These are phyloP conservation scores for Micractinium conductrix DNA, from an alignment of 139 green algal species.

Conservation along the genomic window DNA sequence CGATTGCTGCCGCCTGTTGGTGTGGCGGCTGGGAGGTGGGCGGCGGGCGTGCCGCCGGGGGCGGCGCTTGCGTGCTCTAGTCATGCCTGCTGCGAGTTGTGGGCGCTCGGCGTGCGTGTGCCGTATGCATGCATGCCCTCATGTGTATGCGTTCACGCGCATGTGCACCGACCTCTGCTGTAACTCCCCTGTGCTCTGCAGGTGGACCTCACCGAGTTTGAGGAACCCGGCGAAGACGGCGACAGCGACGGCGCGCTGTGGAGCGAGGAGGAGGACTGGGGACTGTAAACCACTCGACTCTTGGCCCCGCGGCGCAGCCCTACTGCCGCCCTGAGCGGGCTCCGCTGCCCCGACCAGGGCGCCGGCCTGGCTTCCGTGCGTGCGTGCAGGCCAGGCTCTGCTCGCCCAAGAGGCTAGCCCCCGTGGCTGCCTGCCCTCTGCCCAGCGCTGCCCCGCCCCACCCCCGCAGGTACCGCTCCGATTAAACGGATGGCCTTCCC, in stretches of 20 bases:
- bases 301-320: too few relatives aligned
- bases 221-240: constrained; percentile 57
- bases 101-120: too few relatives aligned
- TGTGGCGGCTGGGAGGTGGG: too few relatives aligned
- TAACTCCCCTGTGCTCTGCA: constrained; percentile 20
- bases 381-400: background rate
- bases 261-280: constrained; percentile 26
- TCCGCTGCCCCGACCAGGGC: too few relatives aligned
- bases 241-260: constrained; percentile 59
- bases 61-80: too few relatives aligned
- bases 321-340: too few relatives aligned
- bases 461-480: background rate
- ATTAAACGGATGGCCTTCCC: too few relatives aligned
- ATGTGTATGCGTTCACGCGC: background rate
- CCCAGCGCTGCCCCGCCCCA: background rate
- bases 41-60: too few relatives aligned
- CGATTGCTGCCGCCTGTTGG: too few relatives aligned
- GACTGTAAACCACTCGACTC: background rate
- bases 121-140: too few relatives aligned
- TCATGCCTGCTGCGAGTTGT: too few relatives aligned
- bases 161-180: background rate
- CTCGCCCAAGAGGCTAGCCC: background rate
- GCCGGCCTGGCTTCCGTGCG: background rate
- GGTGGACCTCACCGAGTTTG: constrained; percentile 66
- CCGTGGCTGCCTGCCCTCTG: background rate